These are phyloP conservation scores for Aspergillus heteromorphus DNA, from an alignment of 495 filamentous ascomycete species.

Conservation along the genomic window DNA sequence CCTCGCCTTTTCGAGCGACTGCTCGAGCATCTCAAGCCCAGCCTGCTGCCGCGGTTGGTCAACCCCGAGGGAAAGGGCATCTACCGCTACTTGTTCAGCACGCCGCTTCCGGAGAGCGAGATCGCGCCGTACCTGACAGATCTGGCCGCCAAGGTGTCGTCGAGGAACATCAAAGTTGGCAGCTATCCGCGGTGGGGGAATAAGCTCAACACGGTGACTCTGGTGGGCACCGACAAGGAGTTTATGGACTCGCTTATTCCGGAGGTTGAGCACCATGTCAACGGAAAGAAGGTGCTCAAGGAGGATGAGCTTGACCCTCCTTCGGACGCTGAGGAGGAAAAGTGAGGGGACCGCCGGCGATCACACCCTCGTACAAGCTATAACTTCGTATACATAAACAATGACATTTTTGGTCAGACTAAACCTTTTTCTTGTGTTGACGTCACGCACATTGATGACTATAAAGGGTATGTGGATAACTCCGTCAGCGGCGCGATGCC, in stretches of 20 bases:
- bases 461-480: too few relatives aligned
- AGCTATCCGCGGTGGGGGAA: constrained; percentile 93
- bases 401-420: neutral
- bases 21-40: constrained; percentile 68
- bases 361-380: neutral
- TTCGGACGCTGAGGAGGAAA: constrained; percentile 23
- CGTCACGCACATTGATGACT: too few relatives aligned
- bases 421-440: too few relatives aligned
- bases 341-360: constrained; percentile 2
- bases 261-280: constrained; percentile 58
- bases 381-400: neutral
- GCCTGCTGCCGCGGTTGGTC: constrained; percentile 59
- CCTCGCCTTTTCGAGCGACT: constrained; percentile 76
- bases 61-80: constrained; percentile 79
- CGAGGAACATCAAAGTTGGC: constrained; percentile 83
- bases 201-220: constrained; percentile 81
- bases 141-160: constrained; percentile 63
- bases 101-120: constrained; percentile 77
- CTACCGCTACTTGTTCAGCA: constrained; percentile 72
- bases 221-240: constrained; percentile 69
- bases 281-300: constrained; percentile 48
- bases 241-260: constrained; percentile 55
- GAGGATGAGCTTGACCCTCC: constrained; percentile 57
- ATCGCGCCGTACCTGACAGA: constrained; percentile 78
- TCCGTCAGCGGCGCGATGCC: too few relatives aligned